Conservation (phyloP, 352 stramenopile genomes). For the Globisporangium paddicum region DNA sequence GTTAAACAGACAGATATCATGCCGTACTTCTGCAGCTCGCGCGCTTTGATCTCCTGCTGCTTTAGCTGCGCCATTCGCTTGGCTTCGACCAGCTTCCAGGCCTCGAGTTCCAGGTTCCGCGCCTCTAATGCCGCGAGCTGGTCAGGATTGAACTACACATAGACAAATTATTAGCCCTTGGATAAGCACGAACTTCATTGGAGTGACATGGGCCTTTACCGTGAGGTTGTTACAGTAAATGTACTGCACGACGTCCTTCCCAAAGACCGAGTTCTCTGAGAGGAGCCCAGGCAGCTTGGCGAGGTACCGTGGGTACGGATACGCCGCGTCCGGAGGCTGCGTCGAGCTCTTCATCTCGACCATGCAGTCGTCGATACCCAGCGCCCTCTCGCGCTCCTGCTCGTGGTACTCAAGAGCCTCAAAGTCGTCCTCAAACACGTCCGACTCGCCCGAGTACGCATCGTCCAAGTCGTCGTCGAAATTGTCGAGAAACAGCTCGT, state of each 20-base stretch:
- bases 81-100: slow-evolving; percentile 9
- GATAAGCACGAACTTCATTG: neutral
- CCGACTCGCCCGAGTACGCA: slow-evolving; percentile 53
- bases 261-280: slow-evolving; percentile 55
- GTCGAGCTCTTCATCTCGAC: slow-evolving; percentile 44
- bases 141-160: slow-evolving; percentile 2
- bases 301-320: slow-evolving; percentile 54
- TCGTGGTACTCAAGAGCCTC: slow-evolving; percentile 61
- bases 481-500: slow-evolving; percentile 37
- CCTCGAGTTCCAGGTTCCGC: slow-evolving; percentile 11
- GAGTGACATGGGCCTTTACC: slow-evolving; percentile 24
- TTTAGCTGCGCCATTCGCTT: slow-evolving; percentile 1
- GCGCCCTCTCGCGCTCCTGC: slow-evolving; percentile 30
- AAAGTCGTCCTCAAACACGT: slow-evolving; percentile 75
- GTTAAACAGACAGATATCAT: neutral
- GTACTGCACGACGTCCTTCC: slow-evolving; percentile 53
- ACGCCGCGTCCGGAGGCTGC: slow-evolving; percentile 13
- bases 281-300: slow-evolving; percentile 52
- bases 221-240: slow-evolving; percentile 79
- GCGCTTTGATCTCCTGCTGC: slow-evolving; percentile 9
- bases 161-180: neutral
- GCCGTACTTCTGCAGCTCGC: slow-evolving; percentile 12
- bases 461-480: slow-evolving; percentile 40
- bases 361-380: slow-evolving; percentile 41
- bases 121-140: slow-evolving; percentile 3